Evolutionary conservation across 805 yeast genomes (phyloP), one percentile per base, ranked within the genome.

Genomic region (Hagleromyces aurorensis): DNA sequence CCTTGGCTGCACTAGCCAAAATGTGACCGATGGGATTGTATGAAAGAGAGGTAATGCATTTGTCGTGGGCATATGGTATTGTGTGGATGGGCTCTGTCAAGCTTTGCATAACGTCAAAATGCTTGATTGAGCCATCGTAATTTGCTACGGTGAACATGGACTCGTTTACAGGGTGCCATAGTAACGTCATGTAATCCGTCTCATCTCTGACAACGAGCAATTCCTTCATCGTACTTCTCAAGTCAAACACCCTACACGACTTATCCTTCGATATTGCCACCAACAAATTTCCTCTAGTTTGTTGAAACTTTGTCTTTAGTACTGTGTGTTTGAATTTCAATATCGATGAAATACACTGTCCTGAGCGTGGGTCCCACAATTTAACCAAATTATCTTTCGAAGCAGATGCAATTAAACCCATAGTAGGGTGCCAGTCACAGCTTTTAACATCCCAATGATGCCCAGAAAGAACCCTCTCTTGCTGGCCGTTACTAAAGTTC

Each of bases 371-470:
- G 53, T 91, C 99, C 98, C 98, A 91, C 15, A 91, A 63, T 58
- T 87, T 86, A 27, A 91, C 72, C 43, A 86, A 62, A 56, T 93
- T 93, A 58, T 91, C 99, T 54, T 93, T 91, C 0, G 97, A 91
- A 0, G 96, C 99, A 40, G 87, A 72, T 0, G 81, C 96, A 29
- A 91, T 69, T 16, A 91, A 65, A 0, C 96, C 96, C 57, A 84
- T 61, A 8, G 69, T 66, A 4, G 94, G 83, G 57, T 91, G 99
- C 99, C 99, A 91, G 56, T 91, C 97, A 31, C 93, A 83, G 32
- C 87, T 75, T 52, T 91, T 91, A 13, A 91, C 96, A 58, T 91
- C 99, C 99, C 99, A 91, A 54, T 93, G 95, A 59, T 91, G 99
- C 2, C 97, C 97, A 14, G 75, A 69, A 32, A 91, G 64, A 0